A percentile compares a stretch with the other conserved stretches of the same genome.
phyloP scores from a whole-genome alignment of 192 early-diverging fungal species.

The Mortierella claussenii region DNA sequence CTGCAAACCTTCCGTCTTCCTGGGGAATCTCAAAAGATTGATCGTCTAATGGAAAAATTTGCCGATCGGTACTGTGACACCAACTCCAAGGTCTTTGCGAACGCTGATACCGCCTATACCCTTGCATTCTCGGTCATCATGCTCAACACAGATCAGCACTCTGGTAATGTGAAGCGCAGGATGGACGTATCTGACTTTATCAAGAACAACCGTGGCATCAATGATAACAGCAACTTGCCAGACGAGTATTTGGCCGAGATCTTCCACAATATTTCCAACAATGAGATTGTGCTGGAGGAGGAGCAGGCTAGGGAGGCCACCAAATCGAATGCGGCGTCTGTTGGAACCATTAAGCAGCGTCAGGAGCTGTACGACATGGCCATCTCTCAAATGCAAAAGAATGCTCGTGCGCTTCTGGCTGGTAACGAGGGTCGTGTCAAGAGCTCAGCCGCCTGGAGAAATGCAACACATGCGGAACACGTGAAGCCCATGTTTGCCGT shows the following conservation, averaged over 20 bases:
- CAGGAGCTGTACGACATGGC: conserved; percentile 71
- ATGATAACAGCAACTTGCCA: conserved; percentile 86
- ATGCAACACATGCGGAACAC: conserved; percentile 85
- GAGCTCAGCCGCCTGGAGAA: conserved; percentile 61
- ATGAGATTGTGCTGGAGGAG: conserved; percentile 95
- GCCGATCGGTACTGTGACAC: conserved; percentile 89
- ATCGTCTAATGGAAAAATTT: conserved; percentile 96
- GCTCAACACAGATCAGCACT: conserved; percentile 95
- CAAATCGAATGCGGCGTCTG: conserved; percentile 36
- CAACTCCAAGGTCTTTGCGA: conserved; percentile 85
- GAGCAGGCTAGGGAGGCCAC: conserved; percentile 69
- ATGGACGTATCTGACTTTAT: conserved; percentile 92
- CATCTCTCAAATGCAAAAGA: conserved; percentile 75
- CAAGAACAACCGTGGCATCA: conserved; percentile 95
- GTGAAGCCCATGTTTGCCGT: conserved; percentile 92
- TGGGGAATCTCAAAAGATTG: conserved; percentile 95
- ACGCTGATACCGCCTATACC: conserved; percentile 93
- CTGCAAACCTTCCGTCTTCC: conserved; percentile 92
- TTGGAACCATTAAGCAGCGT: conserved; percentile 52
- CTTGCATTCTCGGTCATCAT: conserved; percentile 93
- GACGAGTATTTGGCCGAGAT: conserved; percentile 77
- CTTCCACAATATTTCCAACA: conserved; percentile 82
- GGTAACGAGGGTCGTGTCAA: conserved; percentile 62
- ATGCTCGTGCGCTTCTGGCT: conserved; percentile 72
- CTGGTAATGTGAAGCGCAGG: conserved; percentile 82